Percentiles rank a stretch among this genome's conserved stretches.
Evolutionary conservation across 305 asterid genomes (phyloP).

Genomic region (Solanum hybrid): DNA sequence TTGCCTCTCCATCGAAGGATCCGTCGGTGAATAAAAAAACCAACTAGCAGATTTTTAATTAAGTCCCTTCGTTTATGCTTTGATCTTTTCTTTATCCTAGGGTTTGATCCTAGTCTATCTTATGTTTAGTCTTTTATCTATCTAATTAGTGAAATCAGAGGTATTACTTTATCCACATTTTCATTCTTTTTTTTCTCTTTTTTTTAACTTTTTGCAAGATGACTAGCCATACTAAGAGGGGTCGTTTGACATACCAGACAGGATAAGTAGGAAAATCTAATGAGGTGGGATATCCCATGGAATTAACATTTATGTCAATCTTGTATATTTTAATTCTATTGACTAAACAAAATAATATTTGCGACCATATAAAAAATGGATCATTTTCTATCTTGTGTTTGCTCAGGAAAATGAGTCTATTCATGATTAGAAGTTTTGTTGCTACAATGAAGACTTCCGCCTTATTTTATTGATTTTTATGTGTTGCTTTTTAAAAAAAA

Average conservation of each 20-base stretch:
- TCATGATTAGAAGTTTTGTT: not conserved
- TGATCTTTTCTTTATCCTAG: not conserved
- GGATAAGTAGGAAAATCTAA: not conserved
- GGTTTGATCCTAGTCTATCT: not conserved
- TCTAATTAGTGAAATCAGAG: no score
- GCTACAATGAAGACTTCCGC: not conserved
- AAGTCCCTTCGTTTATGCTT: not conserved
- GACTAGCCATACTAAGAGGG: no score
- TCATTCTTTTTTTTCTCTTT: no score
- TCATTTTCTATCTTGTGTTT: not conserved
- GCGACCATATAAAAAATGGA: not conserved
- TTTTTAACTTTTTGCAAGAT: no score
- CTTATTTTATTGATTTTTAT: not conserved
- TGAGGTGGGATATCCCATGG: not conserved
- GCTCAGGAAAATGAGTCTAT: not conserved
- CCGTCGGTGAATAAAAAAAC: no score
- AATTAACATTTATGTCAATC: not conserved
- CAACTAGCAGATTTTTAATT: not conserved
- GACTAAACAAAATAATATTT: no score
- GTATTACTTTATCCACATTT: no score
- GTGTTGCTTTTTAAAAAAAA: not conserved
- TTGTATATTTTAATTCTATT: no score
- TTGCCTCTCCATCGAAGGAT: not conserved
- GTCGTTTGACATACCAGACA: no score
- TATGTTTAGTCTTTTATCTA: no score